phyloP scores from a whole-genome alignment of 768 basidiomycete genomes.

The Mycena vitilis region DNA sequence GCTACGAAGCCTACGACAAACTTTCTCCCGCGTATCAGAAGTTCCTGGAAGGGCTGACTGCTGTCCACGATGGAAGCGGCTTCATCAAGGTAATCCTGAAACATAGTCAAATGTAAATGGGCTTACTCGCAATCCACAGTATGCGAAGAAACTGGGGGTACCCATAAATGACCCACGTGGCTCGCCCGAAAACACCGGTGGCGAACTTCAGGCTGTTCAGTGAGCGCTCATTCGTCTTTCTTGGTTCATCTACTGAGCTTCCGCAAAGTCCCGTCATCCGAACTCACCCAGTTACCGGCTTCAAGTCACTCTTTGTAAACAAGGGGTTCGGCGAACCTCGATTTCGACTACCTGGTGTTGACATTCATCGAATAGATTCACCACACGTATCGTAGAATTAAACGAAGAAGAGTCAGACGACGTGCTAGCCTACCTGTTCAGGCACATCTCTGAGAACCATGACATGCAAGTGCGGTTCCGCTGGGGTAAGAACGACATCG shows the following conservation, averaged over 20 bases:
- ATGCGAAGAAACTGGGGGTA: constrained; percentile 44
- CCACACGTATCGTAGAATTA: constrained; percentile 65
- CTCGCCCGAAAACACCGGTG: constrained; percentile 63
- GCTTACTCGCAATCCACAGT: constrained; percentile 38
- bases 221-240: constrained; percentile 38
- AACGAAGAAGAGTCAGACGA: constrained; percentile 64
- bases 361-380: constrained; percentile 56
- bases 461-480: constrained; percentile 65
- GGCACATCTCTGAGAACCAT: constrained; percentile 67
- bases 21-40: constrained; percentile 64
- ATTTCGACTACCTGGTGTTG: neutral
- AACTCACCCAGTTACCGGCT: constrained; percentile 71
- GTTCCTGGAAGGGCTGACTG: constrained; percentile 70
- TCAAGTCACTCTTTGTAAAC: constrained; percentile 69
- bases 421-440: constrained; percentile 59
- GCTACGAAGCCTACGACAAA: constrained; percentile 73
- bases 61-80: constrained; percentile 60
- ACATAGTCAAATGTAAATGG: neutral
- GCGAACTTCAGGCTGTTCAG: constrained; percentile 63
- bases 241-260: neutral
- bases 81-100: constrained; percentile 49
- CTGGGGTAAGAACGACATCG: constrained; percentile 64
- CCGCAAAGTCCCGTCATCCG: constrained; percentile 58
- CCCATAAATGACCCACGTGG: constrained; percentile 58
- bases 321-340: constrained; percentile 46